Evolutionary conservation across 768 basidiomycete genomes (phyloP).

Genomic region (Pleurotus djamor): DNA sequence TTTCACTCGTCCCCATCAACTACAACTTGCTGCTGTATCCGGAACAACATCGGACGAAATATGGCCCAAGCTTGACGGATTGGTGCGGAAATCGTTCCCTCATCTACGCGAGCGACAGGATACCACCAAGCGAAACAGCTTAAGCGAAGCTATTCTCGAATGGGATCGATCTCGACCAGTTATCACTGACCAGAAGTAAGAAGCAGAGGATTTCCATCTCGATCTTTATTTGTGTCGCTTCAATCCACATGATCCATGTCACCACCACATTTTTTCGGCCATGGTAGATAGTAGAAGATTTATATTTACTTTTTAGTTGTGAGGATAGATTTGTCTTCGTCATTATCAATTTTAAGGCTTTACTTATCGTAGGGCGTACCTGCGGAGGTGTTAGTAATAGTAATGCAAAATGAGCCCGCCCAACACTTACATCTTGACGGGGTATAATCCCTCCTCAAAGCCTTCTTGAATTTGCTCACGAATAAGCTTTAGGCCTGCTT

Average conservation of each 20-base stretch:
- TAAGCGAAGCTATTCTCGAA: slow-evolving; percentile 50
- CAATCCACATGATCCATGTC: too few relatives aligned
- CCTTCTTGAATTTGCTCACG: slow-evolving; percentile 80
- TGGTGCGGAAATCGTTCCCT: slow-evolving; percentile 59
- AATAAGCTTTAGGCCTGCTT: slow-evolving; percentile 72
- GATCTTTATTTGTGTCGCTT: too few relatives aligned
- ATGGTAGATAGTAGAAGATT: too few relatives aligned
- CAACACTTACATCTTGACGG: slow-evolving; percentile 77
- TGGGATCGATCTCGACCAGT: neutral
- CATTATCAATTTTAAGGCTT: too few relatives aligned
- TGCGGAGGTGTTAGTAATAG: slow-evolving; percentile 16
- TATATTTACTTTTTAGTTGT: too few relatives aligned
- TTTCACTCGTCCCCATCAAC: slow-evolving; percentile 39
- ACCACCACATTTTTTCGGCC: neutral
- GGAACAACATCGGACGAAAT: slow-evolving; percentile 87
- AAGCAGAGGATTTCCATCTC: too few relatives aligned
- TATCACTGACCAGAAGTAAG: neutral
- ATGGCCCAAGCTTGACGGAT: slow-evolving; percentile 77
- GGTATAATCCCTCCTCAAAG: slow-evolving; percentile 76
- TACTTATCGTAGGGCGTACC: slow-evolving; percentile 52
- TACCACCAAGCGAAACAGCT: slow-evolving; percentile 43
- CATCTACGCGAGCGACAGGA: slow-evolving; percentile 48
- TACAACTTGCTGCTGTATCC: slow-evolving; percentile 57
- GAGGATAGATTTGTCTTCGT: too few relatives aligned
- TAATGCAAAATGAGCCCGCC: neutral